Evolutionary conservation across 202 grass and related monocot genomes (phyloP).

Genomic region (Saccharum hybrid): DNA sequence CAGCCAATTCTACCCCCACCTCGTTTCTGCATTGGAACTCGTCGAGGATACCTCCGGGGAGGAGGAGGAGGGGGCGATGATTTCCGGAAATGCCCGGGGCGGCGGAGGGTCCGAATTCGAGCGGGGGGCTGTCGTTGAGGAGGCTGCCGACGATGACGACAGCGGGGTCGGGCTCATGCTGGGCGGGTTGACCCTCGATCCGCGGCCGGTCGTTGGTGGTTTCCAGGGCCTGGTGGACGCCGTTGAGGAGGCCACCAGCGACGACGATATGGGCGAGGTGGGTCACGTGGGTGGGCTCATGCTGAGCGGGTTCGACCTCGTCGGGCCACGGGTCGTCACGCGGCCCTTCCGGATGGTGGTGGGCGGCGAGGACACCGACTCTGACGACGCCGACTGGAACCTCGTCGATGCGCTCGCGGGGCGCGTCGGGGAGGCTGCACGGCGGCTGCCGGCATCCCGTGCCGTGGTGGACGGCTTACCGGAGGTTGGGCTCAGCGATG

Average conservation of each 20-base stretch:
- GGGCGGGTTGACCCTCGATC: slow-evolving; percentile 29
- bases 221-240: slow-evolving; percentile 32
- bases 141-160: background rate
- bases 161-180: slow-evolving; percentile 18
- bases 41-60: background rate
- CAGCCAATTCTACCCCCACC: background rate
- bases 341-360: slow-evolving; percentile 40
- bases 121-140: background rate
- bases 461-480: slow-evolving; percentile 62
- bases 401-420: slow-evolving; percentile 32
- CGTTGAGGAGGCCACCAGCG: slow-evolving; percentile 15
- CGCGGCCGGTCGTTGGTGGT: background rate
- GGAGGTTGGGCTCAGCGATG: slow-evolving; percentile 44
- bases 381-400: slow-evolving; percentile 16
- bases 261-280: slow-evolving; percentile 4
- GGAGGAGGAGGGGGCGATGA: background rate
- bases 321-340: background rate
- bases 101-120: background rate
- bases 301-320: slow-evolving; percentile 6
- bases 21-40: slow-evolving; percentile 18
- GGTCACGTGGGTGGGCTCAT: background rate
- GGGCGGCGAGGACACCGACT: slow-evolving; percentile 32
- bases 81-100: background rate
- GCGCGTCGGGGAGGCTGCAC: background rate
- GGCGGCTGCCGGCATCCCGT: slow-evolving; percentile 51